Percentiles rank a stretch among this genome's conserved stretches.
phyloP scores from a whole-genome alignment of 2,329 filamentous ascomycete genomes.

The Chalaropsis thielavioides region DNA sequence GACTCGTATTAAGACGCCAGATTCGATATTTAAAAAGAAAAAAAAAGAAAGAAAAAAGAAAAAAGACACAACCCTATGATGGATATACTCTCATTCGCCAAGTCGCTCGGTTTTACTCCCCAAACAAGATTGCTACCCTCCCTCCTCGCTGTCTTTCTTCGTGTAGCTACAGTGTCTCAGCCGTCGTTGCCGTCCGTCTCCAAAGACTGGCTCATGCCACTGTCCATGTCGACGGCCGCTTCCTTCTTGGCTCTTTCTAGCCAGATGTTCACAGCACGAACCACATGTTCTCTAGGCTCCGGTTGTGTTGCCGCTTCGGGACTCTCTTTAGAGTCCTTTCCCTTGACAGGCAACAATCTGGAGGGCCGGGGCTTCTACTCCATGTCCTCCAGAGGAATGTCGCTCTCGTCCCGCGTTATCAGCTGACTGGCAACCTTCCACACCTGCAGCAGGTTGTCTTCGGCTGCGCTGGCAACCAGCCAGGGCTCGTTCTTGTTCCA shows the following conservation, averaged over 20 bases:
- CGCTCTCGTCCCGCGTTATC: slow-evolving; percentile 60
- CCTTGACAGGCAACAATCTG: background rate
- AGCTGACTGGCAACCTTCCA: slow-evolving; percentile 80
- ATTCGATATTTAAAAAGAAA: background rate
- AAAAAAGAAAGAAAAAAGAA: background rate
- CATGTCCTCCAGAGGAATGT: slow-evolving; percentile 63
- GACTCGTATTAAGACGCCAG: background rate
- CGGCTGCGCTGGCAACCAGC: slow-evolving; percentile 88
- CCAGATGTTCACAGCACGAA: no score
- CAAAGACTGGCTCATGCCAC: background rate
- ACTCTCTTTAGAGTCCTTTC: background rate
- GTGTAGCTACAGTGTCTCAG: background rate
- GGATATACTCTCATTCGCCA: background rate
- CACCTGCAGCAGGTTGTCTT: slow-evolving; percentile 92
- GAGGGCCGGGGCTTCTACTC: slow-evolving; percentile 23
- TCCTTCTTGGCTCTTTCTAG: no score
- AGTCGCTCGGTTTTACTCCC: background rate
- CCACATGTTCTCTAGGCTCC: no score
- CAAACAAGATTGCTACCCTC: background rate
- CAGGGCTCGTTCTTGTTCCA: slow-evolving; percentile 97
- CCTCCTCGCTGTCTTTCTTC: background rate
- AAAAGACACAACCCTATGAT: no score
- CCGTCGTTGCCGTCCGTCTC: background rate
- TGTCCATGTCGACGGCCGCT: background rate
- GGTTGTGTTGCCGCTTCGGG: background rate